phyloP scores from a whole-genome alignment of 2,329 filamentous ascomycete species.

The Dothideomycetidae sp. region DNA sequence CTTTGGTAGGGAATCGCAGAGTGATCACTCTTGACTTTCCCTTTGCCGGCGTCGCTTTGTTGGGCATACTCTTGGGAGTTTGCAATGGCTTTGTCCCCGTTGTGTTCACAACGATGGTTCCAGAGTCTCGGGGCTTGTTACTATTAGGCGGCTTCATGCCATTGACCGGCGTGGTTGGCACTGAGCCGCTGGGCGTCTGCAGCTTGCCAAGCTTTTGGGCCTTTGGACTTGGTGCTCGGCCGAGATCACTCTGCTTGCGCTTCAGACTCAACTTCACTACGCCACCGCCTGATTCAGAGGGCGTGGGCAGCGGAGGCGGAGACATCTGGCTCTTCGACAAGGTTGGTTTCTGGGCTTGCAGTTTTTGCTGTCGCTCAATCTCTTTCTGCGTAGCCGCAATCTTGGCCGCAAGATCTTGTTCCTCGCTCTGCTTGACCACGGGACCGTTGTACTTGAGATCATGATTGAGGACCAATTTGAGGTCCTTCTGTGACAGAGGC shows the following conservation, averaged over 20 bases:
- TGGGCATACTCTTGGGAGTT: background rate
- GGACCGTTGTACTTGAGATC: slow-evolving; percentile 21
- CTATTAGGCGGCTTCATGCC: slow-evolving; percentile 5
- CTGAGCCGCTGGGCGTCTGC: slow-evolving; percentile 11
- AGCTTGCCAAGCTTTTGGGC: slow-evolving; percentile 14
- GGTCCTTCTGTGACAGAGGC: slow-evolving; percentile 18
- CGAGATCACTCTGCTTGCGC: slow-evolving; percentile 16
- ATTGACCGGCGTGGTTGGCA: slow-evolving; percentile 8
- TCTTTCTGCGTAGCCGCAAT: slow-evolving; percentile 6
- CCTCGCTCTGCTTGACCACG: slow-evolving; percentile 13
- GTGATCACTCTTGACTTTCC: slow-evolving; percentile 2
- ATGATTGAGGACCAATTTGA: slow-evolving; percentile 16
- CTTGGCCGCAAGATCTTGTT: slow-evolving; percentile 10
- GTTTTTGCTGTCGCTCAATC: slow-evolving; percentile 7
- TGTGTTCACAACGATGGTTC: slow-evolving; percentile 6
- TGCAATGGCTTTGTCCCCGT: slow-evolving; percentile 1
- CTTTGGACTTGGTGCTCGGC: slow-evolving; percentile 17
- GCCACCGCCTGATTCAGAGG: slow-evolving; percentile 5
- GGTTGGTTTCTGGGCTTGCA: slow-evolving; percentile 2
- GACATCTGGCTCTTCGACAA: slow-evolving; percentile 9
- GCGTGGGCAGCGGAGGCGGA: slow-evolving; percentile 11
- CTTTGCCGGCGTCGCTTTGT: slow-evolving; percentile 4
- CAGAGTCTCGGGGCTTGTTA: slow-evolving; percentile 8
- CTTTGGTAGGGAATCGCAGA: slow-evolving; percentile 7
- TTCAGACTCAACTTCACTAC: slow-evolving; percentile 18